A percentile compares a stretch with the other conserved stretches of the same genome.
phyloP scores from a whole-genome alignment of 1,284 basidiomycete species.

The Lentinula novae-zelandiae region DNA sequence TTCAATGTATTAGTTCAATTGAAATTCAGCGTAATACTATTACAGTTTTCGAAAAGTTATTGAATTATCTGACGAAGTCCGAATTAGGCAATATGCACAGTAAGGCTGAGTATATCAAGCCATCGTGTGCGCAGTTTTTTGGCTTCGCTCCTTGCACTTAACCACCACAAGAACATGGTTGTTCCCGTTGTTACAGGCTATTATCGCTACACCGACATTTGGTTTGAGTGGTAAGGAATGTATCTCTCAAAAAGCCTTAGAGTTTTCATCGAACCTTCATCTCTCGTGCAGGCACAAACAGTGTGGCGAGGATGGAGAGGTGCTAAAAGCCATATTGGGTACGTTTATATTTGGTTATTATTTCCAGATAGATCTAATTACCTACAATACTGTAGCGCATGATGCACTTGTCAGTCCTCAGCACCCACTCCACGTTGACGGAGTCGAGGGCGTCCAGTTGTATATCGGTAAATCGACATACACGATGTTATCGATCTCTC shows the following conservation, averaged over 20 bases:
- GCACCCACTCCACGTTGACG: conserved; percentile 67
- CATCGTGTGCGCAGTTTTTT: not conserved
- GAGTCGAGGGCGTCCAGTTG: conserved; percentile 62
- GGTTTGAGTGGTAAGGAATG: conserved; percentile 36
- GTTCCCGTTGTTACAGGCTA: not conserved
- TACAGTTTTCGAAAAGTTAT: too few relatives aligned
- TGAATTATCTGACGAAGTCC: too few relatives aligned
- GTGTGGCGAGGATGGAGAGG: conserved; percentile 20
- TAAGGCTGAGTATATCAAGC: too few relatives aligned
- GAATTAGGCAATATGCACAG: too few relatives aligned
- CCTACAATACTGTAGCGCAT: conserved; percentile 34
- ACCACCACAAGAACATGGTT: not conserved
- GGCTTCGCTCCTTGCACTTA: not conserved
- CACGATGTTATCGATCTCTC: not conserved
- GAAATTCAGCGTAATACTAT: too few relatives aligned
- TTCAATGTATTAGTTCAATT: too few relatives aligned
- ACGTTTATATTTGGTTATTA: not conserved
- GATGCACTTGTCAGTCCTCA: conserved; percentile 63
- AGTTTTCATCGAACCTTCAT: not conserved
- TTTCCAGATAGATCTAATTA: not conserved
- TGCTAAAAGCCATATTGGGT: conserved; percentile 66
- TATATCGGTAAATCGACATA: conserved; percentile 53
- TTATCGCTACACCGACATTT: conserved; percentile 21
- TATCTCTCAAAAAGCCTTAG: not conserved
- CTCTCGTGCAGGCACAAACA: not conserved